Conservation (phyloP, 495 filamentous ascomycete species). For the Choiromyces venosus region DNA sequence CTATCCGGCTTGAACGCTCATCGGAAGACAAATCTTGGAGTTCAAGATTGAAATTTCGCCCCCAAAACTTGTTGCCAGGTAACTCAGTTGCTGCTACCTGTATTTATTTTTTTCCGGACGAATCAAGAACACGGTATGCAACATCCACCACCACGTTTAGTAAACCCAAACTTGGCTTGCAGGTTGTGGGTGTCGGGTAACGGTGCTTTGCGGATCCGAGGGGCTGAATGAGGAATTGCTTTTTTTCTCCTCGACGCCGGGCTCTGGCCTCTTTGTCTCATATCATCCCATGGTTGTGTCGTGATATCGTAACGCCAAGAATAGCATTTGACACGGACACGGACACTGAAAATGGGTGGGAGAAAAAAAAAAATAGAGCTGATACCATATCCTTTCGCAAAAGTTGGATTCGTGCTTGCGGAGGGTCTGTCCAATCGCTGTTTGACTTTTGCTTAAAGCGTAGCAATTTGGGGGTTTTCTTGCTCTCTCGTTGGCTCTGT, state of each 20-base stretch:
- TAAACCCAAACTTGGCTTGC: not conserved
- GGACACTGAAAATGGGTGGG: not conserved
- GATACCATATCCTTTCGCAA: too few species aligned
- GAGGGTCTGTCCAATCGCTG: too few species aligned
- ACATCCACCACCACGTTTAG: conserved; percentile 1
- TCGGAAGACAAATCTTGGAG: not conserved
- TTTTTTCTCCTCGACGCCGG: not conserved
- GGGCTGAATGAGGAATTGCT: not conserved
- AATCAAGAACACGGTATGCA: not conserved
- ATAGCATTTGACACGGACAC: not conserved
- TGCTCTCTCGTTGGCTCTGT: too few species aligned
- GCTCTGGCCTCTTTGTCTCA: not conserved
- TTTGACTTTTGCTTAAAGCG: too few species aligned
- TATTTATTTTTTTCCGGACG: not conserved
- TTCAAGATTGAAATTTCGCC: not conserved
- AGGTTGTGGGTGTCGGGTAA: not conserved
- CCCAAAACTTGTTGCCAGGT: not conserved
- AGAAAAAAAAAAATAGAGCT: not conserved
- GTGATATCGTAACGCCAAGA: not conserved
- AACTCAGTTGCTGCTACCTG: not conserved
- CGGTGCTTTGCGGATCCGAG: not conserved
- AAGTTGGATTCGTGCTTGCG: too few species aligned
- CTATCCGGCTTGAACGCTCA: not conserved
- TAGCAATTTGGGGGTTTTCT: too few species aligned
- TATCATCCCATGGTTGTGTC: conserved; percentile 3